Evolutionary conservation across 495 filamentous ascomycete species (phyloP).

Genomic region (Penicillium fimorum): DNA sequence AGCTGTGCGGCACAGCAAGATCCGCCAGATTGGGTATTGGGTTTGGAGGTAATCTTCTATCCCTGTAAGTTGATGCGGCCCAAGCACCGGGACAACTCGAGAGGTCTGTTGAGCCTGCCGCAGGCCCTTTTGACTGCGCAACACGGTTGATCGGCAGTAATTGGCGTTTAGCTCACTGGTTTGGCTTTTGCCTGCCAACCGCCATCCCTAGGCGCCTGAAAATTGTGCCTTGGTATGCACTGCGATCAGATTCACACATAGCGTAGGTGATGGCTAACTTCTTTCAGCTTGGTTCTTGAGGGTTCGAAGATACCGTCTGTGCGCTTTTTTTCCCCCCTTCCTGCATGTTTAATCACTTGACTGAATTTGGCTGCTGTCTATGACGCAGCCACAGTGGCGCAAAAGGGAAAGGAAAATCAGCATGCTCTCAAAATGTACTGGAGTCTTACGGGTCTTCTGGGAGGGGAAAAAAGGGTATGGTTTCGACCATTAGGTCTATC

Average conservation of each 20-base stretch:
- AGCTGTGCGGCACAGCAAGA: slow-evolving; percentile 21
- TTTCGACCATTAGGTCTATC: neutral
- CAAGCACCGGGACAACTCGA: slow-evolving; percentile 6
- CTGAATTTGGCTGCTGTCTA: slow-evolving; percentile 15
- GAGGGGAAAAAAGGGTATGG: neutral
- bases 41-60: slow-evolving; percentile 14
- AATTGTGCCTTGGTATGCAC: slow-evolving; percentile 16
- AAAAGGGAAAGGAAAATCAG: neutral
- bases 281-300: neutral
- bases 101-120: slow-evolving; percentile 6
- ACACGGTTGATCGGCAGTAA: slow-evolving; percentile 15
- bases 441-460: neutral
- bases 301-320: slow-evolving; percentile 15
- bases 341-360: slow-evolving; percentile 20
- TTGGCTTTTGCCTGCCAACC: slow-evolving; percentile 22
- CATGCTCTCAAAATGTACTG: neutral
- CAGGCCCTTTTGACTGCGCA: slow-evolving; percentile 11
- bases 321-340: slow-evolving; percentile 8
- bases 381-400: slow-evolving; percentile 18
- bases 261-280: neutral
- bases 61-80: slow-evolving; percentile 13
- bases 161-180: slow-evolving; percentile 22
- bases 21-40: slow-evolving; percentile 24
- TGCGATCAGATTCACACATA: slow-evolving; percentile 4
- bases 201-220: slow-evolving; percentile 23